A percentile compares a stretch with the other conserved stretches of the same genome.
These are phyloP conservation scores for Entophlyctis luteolus DNA, from an alignment of 192 early-diverging fungal genomes.

Conservation along the genomic window DNA sequence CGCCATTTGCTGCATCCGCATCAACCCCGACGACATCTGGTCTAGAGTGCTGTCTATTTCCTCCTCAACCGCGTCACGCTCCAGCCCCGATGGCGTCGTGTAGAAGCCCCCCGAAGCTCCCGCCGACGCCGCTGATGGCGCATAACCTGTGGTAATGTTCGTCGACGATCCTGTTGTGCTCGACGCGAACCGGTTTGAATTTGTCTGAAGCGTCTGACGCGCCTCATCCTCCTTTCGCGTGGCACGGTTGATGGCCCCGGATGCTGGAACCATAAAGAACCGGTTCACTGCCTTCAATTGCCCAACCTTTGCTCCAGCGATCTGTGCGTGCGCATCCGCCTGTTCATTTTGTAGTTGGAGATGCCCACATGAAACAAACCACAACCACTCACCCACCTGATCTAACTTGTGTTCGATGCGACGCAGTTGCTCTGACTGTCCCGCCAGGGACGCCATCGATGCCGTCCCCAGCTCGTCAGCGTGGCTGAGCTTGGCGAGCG, in stretches of 20 bases:
- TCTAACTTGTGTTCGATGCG: conserved; percentile 38
- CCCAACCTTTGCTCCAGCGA: conserved; percentile 42
- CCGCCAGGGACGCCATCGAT: conserved; percentile 16
- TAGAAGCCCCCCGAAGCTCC: conserved; percentile 7
- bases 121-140: no score
- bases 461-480: conserved; percentile 28
- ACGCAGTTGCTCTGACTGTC: conserved; percentile 42
- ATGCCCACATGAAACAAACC: no score
- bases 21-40: conserved; percentile 40
- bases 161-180: background rate
- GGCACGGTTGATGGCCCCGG: conserved; percentile 39
- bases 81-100: conserved; percentile 44
- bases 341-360: no score
- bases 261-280: conserved; percentile 49
- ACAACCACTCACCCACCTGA: no score
- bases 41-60: conserved; percentile 54
- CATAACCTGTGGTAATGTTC: background rate
- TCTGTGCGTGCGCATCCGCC: conserved; percentile 34
- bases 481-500: conserved; percentile 39
- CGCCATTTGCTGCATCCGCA: conserved; percentile 47
- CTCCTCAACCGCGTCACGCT: conserved; percentile 46
- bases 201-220: conserved; percentile 17
- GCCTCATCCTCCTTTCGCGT: conserved; percentile 30
- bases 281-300: conserved; percentile 47
- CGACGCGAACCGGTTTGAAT: background rate